Percentiles rank a stretch among this genome's conserved stretches.
Conservation (phyloP, 768 basidiomycete species). For the Auriscalpium microsporum region DNA sequence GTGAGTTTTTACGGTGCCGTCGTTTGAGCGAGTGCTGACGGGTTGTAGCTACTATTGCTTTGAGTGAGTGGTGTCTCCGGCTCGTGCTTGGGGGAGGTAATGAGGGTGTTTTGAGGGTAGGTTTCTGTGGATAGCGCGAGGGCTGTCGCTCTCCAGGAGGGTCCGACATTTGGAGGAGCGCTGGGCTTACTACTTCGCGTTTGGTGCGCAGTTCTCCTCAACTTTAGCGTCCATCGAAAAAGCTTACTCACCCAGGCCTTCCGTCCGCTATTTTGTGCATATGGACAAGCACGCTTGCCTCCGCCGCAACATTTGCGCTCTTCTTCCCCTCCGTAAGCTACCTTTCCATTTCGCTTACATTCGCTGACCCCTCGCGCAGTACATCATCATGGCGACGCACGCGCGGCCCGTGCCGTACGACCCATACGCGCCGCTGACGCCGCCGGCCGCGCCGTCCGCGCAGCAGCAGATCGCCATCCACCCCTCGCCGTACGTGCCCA, state of each 20-base stretch:
- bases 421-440: constrained; percentile 54
- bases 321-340: constrained; percentile 65
- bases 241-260: constrained; percentile 37
- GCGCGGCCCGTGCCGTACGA: constrained; percentile 67
- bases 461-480: constrained; percentile 33
- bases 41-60: constrained; percentile 75
- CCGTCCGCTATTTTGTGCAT: constrained; percentile 67
- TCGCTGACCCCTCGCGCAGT: constrained; percentile 33
- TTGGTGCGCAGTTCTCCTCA: constrained; percentile 37
- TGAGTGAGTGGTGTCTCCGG: constrained; percentile 43
- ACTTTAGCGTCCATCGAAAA: background rate
- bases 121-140: constrained; percentile 73
- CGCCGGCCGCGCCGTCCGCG: constrained; percentile 13
- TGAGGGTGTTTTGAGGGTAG: constrained; percentile 28
- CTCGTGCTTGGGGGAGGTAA: background rate
- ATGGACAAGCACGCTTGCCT: constrained; percentile 66
- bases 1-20: constrained; percentile 26
- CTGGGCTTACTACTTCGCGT: constrained; percentile 84
- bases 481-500: constrained; percentile 72
- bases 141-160: constrained; percentile 56
- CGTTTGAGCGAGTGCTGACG: background rate
- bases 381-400: constrained; percentile 77
- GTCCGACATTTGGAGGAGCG: constrained; percentile 76
- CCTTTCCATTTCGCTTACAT: background rate
- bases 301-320: constrained; percentile 76